Conservation (phyloP, 495 filamentous ascomycete species). For the Aspergillus biplanus region DNA sequence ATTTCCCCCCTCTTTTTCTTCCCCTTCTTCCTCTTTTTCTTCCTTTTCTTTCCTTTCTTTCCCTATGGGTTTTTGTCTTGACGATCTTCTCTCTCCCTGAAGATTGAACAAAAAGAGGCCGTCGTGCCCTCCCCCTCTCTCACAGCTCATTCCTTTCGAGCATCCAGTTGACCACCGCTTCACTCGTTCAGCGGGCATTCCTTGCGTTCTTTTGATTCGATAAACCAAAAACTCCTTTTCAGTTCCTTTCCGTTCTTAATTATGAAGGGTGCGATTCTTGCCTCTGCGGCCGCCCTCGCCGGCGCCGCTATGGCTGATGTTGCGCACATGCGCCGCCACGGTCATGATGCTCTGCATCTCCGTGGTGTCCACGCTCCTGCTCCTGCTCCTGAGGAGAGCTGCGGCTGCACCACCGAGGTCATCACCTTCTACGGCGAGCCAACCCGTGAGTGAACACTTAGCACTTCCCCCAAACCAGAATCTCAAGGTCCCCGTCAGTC, state of each 20-base stretch:
- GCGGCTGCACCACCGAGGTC: slow-evolving; percentile 72
- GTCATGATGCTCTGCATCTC: slow-evolving; percentile 63
- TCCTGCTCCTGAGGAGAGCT: slow-evolving; percentile 45
- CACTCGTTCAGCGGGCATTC: slow-evolving; percentile 97
- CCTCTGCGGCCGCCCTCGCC: slow-evolving; percentile 67
- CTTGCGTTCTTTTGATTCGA: slow-evolving; percentile 44
- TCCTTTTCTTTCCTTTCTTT: slow-evolving; percentile 32
- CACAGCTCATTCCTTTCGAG: slow-evolving; percentile 41
- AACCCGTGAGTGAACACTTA: slow-evolving; percentile 53
- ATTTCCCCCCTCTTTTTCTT: slow-evolving; percentile 18
- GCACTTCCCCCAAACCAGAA: not conserved
- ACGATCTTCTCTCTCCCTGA: slow-evolving; percentile 46
- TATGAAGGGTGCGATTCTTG: slow-evolving; percentile 73
- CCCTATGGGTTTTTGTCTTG: slow-evolving; percentile 37
- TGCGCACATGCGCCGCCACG: slow-evolving; percentile 60
- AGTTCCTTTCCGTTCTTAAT: slow-evolving; percentile 19
- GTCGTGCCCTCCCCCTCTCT: slow-evolving; percentile 52
- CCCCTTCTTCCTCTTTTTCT: slow-evolving; percentile 28
- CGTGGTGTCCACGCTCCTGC: slow-evolving; percentile 33
- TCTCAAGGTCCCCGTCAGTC: too few relatives aligned
- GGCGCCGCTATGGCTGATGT: slow-evolving; percentile 62
- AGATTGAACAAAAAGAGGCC: slow-evolving; percentile 56
- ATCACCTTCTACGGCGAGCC: slow-evolving; percentile 61
- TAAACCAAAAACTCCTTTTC: slow-evolving; percentile 8
- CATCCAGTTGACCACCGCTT: slow-evolving; percentile 72